Evolutionary conservation across 108 stramenopile species (phyloP).

Genomic region (Cyclotella kingstonii): DNA sequence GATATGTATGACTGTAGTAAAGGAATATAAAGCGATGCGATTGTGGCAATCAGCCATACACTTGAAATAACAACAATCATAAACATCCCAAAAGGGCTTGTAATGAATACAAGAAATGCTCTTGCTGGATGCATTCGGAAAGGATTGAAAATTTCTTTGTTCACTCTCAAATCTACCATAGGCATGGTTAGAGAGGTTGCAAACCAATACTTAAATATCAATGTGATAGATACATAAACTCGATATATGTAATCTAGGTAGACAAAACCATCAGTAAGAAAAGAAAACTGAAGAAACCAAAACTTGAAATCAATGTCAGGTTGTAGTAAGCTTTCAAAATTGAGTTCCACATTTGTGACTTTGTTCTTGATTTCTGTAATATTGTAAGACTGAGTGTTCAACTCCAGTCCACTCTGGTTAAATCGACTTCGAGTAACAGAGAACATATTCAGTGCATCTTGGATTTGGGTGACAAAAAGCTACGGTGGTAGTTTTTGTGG

Average conservation of each 20-base stretch:
- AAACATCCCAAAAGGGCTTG: conserved; percentile 30
- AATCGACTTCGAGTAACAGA: conserved; percentile 35
- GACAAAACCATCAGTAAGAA: conserved; percentile 33
- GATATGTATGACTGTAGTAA: conserved; percentile 33
- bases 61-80: conserved; percentile 23
- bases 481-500: too few relatives aligned
- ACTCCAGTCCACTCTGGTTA: conserved; percentile 17
- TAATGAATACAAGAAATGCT: conserved; percentile 22
- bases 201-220: conserved; percentile 45
- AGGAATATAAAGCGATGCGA: conserved; percentile 28
- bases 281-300: conserved; percentile 34
- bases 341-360: conserved; percentile 33
- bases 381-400: conserved; percentile 33
- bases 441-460: conserved; percentile 35
- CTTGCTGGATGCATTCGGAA: conserved; percentile 35
- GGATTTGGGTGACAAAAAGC: conserved; percentile 30
- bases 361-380: conserved; percentile 42
- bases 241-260: conserved; percentile 36
- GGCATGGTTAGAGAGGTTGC: conserved; percentile 41
- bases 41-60: conserved; percentile 25
- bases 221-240: conserved; percentile 28
- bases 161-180: conserved; percentile 35
- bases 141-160: conserved; percentile 39
- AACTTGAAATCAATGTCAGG: conserved; percentile 45
- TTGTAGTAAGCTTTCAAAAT: conserved; percentile 31